phyloP scores from a whole-genome alignment of 345 rosid species.

The Gossypium turneri region DNA sequence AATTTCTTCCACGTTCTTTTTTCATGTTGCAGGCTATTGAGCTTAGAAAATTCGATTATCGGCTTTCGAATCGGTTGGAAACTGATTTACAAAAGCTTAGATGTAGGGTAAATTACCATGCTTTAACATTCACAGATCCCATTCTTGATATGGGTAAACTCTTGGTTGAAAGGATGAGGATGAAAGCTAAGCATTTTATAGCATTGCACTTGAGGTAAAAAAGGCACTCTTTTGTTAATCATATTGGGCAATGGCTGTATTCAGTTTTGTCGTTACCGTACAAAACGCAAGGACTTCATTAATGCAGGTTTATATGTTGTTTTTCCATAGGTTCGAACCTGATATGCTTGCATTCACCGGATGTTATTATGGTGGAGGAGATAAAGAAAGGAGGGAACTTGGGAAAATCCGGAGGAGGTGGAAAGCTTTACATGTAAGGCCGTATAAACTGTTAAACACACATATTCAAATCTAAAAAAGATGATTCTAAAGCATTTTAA shows the following conservation, averaged over 20 bases:
- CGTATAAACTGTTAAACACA: constrained; percentile 5
- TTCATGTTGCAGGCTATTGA: constrained; percentile 57
- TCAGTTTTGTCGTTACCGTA: too few relatives aligned
- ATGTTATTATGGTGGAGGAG: constrained; percentile 89
- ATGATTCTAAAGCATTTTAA: background rate
- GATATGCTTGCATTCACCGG: constrained; percentile 99
- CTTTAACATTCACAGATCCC: constrained; percentile 61
- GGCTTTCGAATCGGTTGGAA: constrained; percentile 71
- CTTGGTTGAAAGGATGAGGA: constrained; percentile 69
- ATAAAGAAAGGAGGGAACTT: constrained; percentile 67
- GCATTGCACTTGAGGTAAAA: constrained; percentile 84
- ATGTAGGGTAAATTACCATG: constrained; percentile 90
- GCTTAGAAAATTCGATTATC: constrained; percentile 88
- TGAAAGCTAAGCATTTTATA: constrained; percentile 55
- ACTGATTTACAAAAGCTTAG: constrained; percentile 79
- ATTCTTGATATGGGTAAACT: constrained; percentile 60
- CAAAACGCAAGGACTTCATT: background rate
- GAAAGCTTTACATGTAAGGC: constrained; percentile 77
- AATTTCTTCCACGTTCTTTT: background rate
- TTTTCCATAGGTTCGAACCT: constrained; percentile 65
- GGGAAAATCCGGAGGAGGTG: constrained; percentile 81
- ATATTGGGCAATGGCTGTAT: background rate
- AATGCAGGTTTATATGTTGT: constrained; percentile 11
- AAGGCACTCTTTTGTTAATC: background rate
- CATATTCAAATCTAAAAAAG: background rate